A percentile compares a stretch with the other conserved stretches of the same genome.
Evolutionary conservation across 331 rosid species (phyloP).

Genomic region (Saraca asoca): DNA sequence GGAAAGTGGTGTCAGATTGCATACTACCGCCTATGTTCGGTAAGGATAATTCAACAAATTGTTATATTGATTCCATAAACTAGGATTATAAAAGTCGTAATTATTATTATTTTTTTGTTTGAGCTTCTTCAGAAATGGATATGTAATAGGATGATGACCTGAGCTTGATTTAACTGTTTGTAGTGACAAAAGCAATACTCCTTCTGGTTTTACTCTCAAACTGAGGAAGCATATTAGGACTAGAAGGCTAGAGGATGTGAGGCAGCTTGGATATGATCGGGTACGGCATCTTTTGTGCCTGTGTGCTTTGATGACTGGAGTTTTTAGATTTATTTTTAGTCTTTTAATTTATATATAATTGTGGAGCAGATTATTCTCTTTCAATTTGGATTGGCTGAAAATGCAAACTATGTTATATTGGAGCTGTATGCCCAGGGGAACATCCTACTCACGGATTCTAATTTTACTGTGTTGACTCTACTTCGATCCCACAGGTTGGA

Average conservation of each 20-base stretch:
- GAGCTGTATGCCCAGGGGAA: slow-evolving; percentile 97
- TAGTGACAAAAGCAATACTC: slow-evolving; percentile 96
- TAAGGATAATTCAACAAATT: slow-evolving; percentile 30
- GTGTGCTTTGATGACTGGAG: background rate
- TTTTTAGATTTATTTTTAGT: background rate
- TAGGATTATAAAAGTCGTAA: background rate
- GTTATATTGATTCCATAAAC: background rate
- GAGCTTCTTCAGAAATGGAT: background rate
- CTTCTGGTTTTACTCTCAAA: slow-evolving; percentile 94
- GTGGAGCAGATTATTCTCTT: slow-evolving; percentile 77
- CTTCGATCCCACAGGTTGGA: slow-evolving; percentile 94
- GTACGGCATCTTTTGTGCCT: slow-evolving; percentile 35
- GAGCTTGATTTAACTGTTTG: background rate
- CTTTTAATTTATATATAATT: background rate
- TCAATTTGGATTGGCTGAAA: slow-evolving; percentile 92
- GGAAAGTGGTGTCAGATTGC: slow-evolving; percentile 96
- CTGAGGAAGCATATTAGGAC: slow-evolving; percentile 92
- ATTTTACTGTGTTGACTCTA: slow-evolving; percentile 83
- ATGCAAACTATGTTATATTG: slow-evolving; percentile 83
- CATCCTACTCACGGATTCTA: slow-evolving; percentile 80
- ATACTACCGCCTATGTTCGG: slow-evolving; percentile 82
- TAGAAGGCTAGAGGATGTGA: slow-evolving; percentile 94
- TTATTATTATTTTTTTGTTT: background rate
- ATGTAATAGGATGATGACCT: background rate
- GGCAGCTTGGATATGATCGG: slow-evolving; percentile 99